Evolutionary conservation across 768 basidiomycete species (phyloP), one percentile per base, ranked within the genome.

Genomic region (Tremella fuciformis): DNA sequence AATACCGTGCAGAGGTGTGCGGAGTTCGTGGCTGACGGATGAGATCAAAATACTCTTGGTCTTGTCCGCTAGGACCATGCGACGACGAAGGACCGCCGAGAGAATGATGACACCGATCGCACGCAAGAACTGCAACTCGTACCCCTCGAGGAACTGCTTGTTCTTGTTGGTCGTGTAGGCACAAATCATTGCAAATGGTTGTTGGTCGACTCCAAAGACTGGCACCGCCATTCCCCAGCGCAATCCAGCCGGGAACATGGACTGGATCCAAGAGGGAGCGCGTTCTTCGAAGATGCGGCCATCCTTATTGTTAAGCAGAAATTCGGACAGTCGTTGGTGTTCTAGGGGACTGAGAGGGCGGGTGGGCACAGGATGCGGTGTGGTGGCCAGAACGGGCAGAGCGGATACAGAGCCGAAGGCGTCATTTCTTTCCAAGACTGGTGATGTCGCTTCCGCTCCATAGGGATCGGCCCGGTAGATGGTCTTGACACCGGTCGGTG

Each of bases 91-190:
- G 6, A 93, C 90, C 11, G 91, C 91, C 34, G 89, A 91, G 37
- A 96, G 81, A 52, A 96, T 93, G 62, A 96, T 92, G 34, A 96
- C 91, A 13, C 88, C 89, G 63, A 94, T 92, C 16, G 92, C 92
- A 41, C 91, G 85, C 53, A 94, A 76, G 76, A 93, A 96, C 15
- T 92, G 93, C 53, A 94, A 73, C 69, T 96, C 77, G 64, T 76
- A 78, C 0, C 77, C 77, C 56, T 79, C 78, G 18, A 79, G 57
- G 76, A 87, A 92, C 66, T 88, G 87, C 70, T 86, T 88, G 1
- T 84, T 82, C 58, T 88, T 84, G 55, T 88, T 85, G 13, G 85
- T 85, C 0, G 86, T 86, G 76, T 92, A 94, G 4, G 90, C 91
- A 65, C 89, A 92, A 18, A 97, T 80, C 68, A 96, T 75, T 7